A percentile compares a stretch with the other conserved stretches of the same genome.
These are phyloP conservation scores for Apophysomyces variabilis DNA, from an alignment of 371 early-diverging fungal genomes.

Conservation along the genomic window DNA sequence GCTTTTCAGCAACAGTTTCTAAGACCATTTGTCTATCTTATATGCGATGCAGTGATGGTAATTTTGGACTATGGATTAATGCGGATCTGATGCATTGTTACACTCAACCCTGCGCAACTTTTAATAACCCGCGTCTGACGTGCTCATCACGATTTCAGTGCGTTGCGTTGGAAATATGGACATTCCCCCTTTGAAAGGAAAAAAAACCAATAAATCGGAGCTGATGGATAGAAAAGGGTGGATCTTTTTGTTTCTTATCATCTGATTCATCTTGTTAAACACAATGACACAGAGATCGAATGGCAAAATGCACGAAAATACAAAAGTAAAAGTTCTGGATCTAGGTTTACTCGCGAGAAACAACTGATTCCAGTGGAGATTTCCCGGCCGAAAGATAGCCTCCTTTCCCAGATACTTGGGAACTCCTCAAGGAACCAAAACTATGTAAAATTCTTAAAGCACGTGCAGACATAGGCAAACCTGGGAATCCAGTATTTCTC, in stretches of 20 bases:
- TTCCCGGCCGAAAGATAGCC: too few relatives aligned
- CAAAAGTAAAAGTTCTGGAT: too few relatives aligned
- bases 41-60: constrained; percentile 27
- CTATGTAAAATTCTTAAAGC: too few relatives aligned
- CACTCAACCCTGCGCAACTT: constrained; percentile 42
- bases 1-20: background rate
- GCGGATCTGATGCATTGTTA: constrained; percentile 43
- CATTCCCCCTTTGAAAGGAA: constrained; percentile 29
- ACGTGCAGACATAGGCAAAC: too few relatives aligned
- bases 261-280: background rate
- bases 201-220: background rate
- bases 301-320: too few relatives aligned
- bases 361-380: too few relatives aligned
- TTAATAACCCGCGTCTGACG: constrained; percentile 36
- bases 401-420: too few relatives aligned
- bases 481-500: too few relatives aligned
- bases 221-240: background rate
- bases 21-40: too few relatives aligned
- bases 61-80: constrained; percentile 42
- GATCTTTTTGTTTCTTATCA: background rate
- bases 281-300: too few relatives aligned
- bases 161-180: constrained; percentile 43
- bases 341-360: too few relatives aligned
- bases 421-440: too few relatives aligned
- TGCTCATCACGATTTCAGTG: constrained; percentile 32